Conservation (phyloP, 495 filamentous ascomycete genomes). For the Penicillium bialowiezense region DNA sequence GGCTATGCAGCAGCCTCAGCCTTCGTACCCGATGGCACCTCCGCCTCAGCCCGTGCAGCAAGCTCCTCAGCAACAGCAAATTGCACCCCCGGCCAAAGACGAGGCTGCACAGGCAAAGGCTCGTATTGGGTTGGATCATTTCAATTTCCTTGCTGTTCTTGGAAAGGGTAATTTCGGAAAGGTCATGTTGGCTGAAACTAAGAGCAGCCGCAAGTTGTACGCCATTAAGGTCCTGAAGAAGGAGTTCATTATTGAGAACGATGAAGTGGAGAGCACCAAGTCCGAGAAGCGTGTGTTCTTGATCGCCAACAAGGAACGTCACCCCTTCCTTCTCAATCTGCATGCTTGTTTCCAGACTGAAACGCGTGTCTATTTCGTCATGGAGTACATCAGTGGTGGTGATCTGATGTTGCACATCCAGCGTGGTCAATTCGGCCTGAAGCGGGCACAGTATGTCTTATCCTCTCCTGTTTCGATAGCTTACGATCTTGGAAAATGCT, state of each 20-base stretch:
- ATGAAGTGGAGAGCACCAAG: slow-evolving; percentile 98
- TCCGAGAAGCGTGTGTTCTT: slow-evolving; percentile 98
- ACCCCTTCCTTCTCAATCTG: slow-evolving; percentile 92
- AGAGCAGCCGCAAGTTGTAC: slow-evolving; percentile 85
- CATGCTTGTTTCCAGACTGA: slow-evolving; percentile 99
- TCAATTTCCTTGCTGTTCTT: slow-evolving; percentile 98
- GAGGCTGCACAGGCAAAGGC: slow-evolving; percentile 62
- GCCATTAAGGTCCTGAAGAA: slow-evolving; percentile 99
- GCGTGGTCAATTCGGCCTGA: slow-evolving; percentile 90
- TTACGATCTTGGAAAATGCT: too few relatives aligned
- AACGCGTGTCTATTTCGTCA: slow-evolving; percentile 97
- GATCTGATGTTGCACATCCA: slow-evolving; percentile 99
- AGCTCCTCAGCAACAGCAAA: slow-evolving; percentile 40
- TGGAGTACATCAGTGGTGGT: slow-evolving; percentile 99
- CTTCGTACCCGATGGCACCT: slow-evolving; percentile 23
- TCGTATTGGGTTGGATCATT: slow-evolving; percentile 93
- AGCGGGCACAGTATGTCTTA: slow-evolving; percentile 82
- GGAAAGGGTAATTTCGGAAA: slow-evolving; percentile 99
- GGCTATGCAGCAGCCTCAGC: slow-evolving; percentile 22
- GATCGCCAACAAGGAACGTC: slow-evolving; percentile 95
- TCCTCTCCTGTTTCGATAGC: not conserved
- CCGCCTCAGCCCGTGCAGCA: slow-evolving; percentile 27
- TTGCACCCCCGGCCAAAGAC: slow-evolving; percentile 40
- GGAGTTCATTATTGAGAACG: slow-evolving; percentile 99
- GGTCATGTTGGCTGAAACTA: slow-evolving; percentile 99